Evolutionary conservation across 2,329 filamentous ascomycete species (phyloP), one percentile per base, ranked within the genome.

Genomic region (Fusarium albidum): DNA sequence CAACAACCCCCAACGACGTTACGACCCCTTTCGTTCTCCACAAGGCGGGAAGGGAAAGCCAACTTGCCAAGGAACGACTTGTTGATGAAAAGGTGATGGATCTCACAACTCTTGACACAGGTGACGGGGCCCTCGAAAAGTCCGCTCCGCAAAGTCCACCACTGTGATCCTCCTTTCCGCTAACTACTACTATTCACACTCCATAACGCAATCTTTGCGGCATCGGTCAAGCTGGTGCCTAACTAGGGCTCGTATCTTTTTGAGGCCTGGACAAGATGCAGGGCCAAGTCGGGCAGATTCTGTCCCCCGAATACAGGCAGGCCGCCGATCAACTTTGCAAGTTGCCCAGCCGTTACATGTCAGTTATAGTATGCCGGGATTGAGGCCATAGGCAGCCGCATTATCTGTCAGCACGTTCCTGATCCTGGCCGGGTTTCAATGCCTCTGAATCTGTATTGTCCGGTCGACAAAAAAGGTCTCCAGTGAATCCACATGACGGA

Each of bases 131-230:
- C 55, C 48, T 17, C 42, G 15, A 29, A 51, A 61, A 61, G 44
- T 61, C 58, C 58, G 58, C 58, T 41, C 40, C 17, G 34, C 40
- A 49, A 21, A 46, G 25, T 26, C 37, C 29, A 18, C 32, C 42
- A 15, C 33, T 21, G n/a, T 27, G 21, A 21, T 21, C 21, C 21
- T 21, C 21, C 21, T 21, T 21, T 21, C 4, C 21, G 7, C 21
- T 21, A 7, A 21, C n/a, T n/a, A n/a, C 28, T 13, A 9, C 42
- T 27, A n/a, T 12, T 35, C 14, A 32, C 21, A 21, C 31, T 21
- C 21, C 21, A 21, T 21, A 45, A 51, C 17, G n/a, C 25, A 11
- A 14, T 27, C 21, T 21, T 21, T 21, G 21, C 21, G 7, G 21
- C 21, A 21, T 21, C 21, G 21, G 21, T 21, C n/a, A 7, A 21